These are phyloP conservation scores for Aspergillus spinulosporus DNA, from an alignment of 2,329 filamentous ascomycete genomes.

Conservation along the genomic window DNA sequence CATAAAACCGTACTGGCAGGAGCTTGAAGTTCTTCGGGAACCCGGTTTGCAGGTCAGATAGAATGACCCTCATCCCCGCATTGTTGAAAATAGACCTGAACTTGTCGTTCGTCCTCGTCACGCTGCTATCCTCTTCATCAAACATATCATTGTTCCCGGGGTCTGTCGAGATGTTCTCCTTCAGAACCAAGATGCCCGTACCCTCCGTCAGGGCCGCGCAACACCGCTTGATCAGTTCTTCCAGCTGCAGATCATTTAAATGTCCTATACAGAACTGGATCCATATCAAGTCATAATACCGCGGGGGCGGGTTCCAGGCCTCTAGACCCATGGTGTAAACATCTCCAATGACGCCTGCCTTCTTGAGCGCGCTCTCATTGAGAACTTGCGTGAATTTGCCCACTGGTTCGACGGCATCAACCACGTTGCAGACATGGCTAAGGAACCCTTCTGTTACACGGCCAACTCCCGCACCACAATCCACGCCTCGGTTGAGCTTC, in stretches of 20 bases:
- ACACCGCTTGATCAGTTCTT: slow-evolving; percentile 66
- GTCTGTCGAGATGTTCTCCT: slow-evolving; percentile 72
- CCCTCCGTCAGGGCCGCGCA: slow-evolving; percentile 47
- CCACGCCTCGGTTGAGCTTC: slow-evolving; percentile 47
- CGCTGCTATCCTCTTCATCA: slow-evolving; percentile 72
- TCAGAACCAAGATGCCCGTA: slow-evolving; percentile 62
- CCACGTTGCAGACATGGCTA: slow-evolving; percentile 60
- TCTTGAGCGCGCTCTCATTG: neutral
- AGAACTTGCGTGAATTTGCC: neutral
- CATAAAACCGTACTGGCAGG: slow-evolving; percentile 76
- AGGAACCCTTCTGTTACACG: slow-evolving; percentile 72
- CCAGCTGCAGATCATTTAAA: slow-evolving; percentile 71
- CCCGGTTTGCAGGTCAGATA: slow-evolving; percentile 70
- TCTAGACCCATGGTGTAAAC: neutral
- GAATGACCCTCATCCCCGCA: slow-evolving; percentile 68
- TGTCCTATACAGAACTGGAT: slow-evolving; percentile 50
- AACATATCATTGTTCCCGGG: slow-evolving; percentile 63
- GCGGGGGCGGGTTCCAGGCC: neutral
- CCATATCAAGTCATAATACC: neutral
- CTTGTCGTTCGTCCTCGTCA: slow-evolving; percentile 66
- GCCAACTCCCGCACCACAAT: slow-evolving; percentile 73
- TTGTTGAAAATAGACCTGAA: slow-evolving; percentile 69
- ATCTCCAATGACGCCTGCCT: neutral
- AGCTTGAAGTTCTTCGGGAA: slow-evolving; percentile 64
- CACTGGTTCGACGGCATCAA: slow-evolving; percentile 81